Base-by-base conservation (phyloP, 2,329 filamentous ascomycete genomes). In the Calonectria naviculata region DNA sequence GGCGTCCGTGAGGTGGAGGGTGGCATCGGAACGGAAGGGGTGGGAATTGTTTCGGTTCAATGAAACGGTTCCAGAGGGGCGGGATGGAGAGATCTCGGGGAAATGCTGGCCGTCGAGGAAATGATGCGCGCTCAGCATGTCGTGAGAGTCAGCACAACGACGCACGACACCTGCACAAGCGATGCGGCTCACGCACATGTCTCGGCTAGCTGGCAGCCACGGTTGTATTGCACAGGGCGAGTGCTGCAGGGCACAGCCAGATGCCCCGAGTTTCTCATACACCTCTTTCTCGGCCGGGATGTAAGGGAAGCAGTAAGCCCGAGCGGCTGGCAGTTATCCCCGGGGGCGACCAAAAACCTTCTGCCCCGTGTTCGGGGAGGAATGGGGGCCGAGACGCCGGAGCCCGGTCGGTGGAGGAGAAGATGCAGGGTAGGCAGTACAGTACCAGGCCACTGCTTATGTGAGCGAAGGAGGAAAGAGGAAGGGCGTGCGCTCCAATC, bases 161-260 rank as follows among this genome's bases (percentile, higher is more conserved):
- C 12, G 36, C 52, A 24, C 7, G 19, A 36, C 29, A n/a, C 15
- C 24, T 29, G 56, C 58, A 46, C 60, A 21, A 21, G 29, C 28
- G 42, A 58, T 64, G 66, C 66, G 36, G 47, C 66, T 64, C 41
- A 29, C 47, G 31, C 46, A 68, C 66, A 64, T 64, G 46, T 68
- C 58, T 64, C 66, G 46, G 58, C 46, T 64, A 49, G 56, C 34
- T 7, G 12, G 10, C 34, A 29, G 24, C 34, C 17, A 19, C 31
- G 29, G 52, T 61, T 44, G 26, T 44, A 24, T 24, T 15, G 8
- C 21, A 46, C 42, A 26, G 36, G 17, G 34, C 41, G 26, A 24
- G 49, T 13, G 64, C 26, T 26, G 17, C 24, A 44, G 34, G 29
- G 24, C 54, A 41, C 36, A 41, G 38, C n/a, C 38, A 41, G n/a